Evolutionary conservation across 225 moss, liverwort and hornwort species (phyloP), one percentile per base, ranked within the genome.

Genomic region (Marchantia paleacea): DNA sequence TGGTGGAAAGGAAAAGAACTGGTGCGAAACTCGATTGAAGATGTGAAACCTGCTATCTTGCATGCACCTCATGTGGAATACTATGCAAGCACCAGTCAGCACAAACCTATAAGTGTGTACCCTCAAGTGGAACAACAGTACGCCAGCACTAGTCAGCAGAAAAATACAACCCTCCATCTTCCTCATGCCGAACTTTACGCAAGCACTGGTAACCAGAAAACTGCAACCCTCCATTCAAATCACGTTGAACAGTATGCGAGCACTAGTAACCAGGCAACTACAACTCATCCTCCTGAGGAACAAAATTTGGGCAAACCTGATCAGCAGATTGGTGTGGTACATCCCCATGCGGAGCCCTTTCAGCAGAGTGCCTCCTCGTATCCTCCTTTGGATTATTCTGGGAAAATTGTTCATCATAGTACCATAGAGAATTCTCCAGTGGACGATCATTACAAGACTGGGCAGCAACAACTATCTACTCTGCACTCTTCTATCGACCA

Each of bases 1-100:
- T 93, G 86, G 87, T 89, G 87, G 88, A 79, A 58, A 85, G 78
- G 84, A 64, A 92, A 88, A 76, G 81, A 58, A 74, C 19, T 70
- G 24, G 29, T 80, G 50, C 65, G 52, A 77, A 80, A 77, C 50
- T 57, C 69, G 48, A 54, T 49, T 64, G 76, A 84, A 57, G 53
- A 77, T 52, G 12, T 62, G 50, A 84, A 80, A 31, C 28, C 76
- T 84, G 72, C 51, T 20, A 65, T 68, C 75, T 26, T 79, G 49
- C 66, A 68, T 52, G 28, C 24, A 51, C 29, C 50, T 16, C 25
- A 7, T 52, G 50, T 54, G n/a, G 66, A 79, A 52, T 24, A 79
- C 28, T 20, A 68, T 12, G 65, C 78, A 79, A 79, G 67, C 52
- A 79, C 78, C 3, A 79, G 55, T 69, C 65, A 76, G 73, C 73